Evolutionary conservation across 2,329 filamentous ascomycete genomes (phyloP).

Genomic region (Rhexocercosporidium sp.): DNA sequence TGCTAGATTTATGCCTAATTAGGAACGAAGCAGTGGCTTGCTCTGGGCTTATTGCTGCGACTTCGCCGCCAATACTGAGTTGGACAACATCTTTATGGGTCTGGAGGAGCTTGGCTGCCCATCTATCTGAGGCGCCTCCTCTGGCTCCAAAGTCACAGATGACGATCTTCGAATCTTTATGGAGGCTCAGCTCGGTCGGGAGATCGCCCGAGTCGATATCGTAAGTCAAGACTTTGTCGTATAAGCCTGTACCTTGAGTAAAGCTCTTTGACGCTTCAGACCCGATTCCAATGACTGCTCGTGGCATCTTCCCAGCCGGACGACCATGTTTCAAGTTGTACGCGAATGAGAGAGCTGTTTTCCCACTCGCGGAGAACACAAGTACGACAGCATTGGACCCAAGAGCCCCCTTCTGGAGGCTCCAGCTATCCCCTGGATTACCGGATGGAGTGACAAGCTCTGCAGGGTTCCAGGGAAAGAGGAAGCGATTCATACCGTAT

Average conservation of each 20-base stretch:
- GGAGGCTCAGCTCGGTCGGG: slow-evolving; percentile 23
- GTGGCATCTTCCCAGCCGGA: slow-evolving; percentile 24
- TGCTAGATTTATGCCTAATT: slow-evolving; percentile 5
- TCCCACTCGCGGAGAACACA: slow-evolving; percentile 34
- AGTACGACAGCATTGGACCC: slow-evolving; percentile 31
- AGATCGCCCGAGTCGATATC: slow-evolving; percentile 26
- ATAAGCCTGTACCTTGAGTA: slow-evolving; percentile 31
- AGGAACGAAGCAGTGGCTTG: slow-evolving; percentile 23
- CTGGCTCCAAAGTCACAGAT: slow-evolving; percentile 34
- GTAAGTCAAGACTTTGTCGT: slow-evolving; percentile 32
- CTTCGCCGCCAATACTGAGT: slow-evolving; percentile 26
- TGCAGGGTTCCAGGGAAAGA: slow-evolving; percentile 32
- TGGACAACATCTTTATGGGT: slow-evolving; percentile 21
- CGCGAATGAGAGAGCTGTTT: slow-evolving; percentile 35
- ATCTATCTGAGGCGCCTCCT: slow-evolving; percentile 27
- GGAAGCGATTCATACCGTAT: slow-evolving; percentile 35
- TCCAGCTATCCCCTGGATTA: slow-evolving; percentile 27
- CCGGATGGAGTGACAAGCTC: slow-evolving; percentile 26
- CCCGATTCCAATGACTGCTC: slow-evolving; percentile 33
- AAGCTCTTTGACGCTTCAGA: slow-evolving; percentile 31
- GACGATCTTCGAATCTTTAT: slow-evolving; percentile 29
- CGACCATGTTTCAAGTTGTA: slow-evolving; percentile 33
- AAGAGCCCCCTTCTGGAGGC: slow-evolving; percentile 29
- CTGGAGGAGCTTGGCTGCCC: slow-evolving; percentile 25
- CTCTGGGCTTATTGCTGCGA: slow-evolving; percentile 27